Percentiles rank a stretch among this genome's conserved stretches.
phyloP scores from a whole-genome alignment of 148 eudicot species.

The Rhododendron williamsianum region DNA sequence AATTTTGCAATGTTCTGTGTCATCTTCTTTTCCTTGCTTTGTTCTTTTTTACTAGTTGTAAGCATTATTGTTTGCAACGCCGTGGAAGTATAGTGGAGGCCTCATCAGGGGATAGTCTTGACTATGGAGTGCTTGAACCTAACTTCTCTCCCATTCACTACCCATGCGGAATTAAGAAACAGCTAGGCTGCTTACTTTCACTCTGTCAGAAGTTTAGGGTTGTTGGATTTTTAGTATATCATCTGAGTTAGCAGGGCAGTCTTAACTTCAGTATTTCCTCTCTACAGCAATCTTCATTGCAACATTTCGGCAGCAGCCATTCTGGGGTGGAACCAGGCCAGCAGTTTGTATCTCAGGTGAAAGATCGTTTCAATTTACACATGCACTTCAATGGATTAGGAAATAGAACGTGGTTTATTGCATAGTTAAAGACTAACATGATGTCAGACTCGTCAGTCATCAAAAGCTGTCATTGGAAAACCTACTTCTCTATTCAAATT shows the following conservation, averaged over 20 bases:
- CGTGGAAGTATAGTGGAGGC: background rate
- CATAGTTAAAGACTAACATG: background rate
- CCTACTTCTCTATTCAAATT: background rate
- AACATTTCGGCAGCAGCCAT: background rate
- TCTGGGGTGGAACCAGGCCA: background rate
- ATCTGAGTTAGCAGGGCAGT: background rate
- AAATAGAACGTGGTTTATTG: background rate
- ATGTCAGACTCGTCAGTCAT: background rate
- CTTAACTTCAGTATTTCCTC: background rate
- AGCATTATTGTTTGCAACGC: background rate
- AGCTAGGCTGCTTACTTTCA: background rate
- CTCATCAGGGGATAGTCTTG: background rate
- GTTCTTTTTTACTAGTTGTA: background rate
- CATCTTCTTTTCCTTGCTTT: background rate
- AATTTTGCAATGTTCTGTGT: background rate
- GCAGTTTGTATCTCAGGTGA: background rate
- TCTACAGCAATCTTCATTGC: background rate
- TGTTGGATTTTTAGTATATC: background rate
- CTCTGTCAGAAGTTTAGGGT: background rate
- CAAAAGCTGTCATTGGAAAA: background rate
- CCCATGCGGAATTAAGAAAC: background rate
- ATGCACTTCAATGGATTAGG: background rate
- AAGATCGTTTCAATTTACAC: background rate
- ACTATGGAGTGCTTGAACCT: background rate
- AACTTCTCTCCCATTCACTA: background rate